A percentile compares a stretch with the other conserved stretches of the same genome.
Conservation (phyloP, 805 yeast genomes). For the Huiozyma sinensis region DNA sequence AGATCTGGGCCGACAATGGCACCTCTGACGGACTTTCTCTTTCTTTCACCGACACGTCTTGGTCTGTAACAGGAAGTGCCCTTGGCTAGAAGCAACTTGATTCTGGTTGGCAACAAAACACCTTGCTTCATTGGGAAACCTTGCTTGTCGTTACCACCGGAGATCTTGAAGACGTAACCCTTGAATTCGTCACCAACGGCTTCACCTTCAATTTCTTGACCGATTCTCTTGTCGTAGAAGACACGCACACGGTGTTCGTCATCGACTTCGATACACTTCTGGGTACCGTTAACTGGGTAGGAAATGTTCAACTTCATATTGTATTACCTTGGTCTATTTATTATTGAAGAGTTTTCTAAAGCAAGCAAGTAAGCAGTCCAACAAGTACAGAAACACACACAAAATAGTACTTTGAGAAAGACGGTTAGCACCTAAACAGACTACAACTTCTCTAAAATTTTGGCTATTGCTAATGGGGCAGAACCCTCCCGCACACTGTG, state of each 20-base stretch:
- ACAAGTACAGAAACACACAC: no score
- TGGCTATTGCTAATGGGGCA: no score
- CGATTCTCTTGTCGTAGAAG: slow-evolving; percentile 99
- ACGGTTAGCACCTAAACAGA: no score
- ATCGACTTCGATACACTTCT: slow-evolving; percentile 93
- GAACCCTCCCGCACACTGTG: no score
- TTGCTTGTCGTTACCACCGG: slow-evolving; percentile 99
- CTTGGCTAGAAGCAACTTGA: slow-evolving; percentile 82
- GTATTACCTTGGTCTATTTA: not conserved
- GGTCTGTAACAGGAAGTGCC: slow-evolving; percentile 99
- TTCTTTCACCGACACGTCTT: slow-evolving; percentile 98
- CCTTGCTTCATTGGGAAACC: slow-evolving; percentile 99
- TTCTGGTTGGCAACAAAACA: slow-evolving; percentile 99
- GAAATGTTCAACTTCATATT: slow-evolving; percentile 82
- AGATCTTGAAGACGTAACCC: slow-evolving; percentile 96
- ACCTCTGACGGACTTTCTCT: slow-evolving; percentile 99
- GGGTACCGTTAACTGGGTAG: slow-evolving; percentile 99
- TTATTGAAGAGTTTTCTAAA: not conserved
- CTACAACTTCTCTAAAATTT: no score
- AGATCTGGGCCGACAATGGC: slow-evolving; percentile 96
- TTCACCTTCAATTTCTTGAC: slow-evolving; percentile 99
- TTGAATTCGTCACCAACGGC: slow-evolving; percentile 96
- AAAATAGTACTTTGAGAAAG: no score
- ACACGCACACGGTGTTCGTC: slow-evolving; percentile 98
- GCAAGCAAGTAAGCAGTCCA: no score